Percentiles rank a stretch among this genome's conserved stretches.
phyloP scores from a whole-genome alignment of 208 protist genomes.

The Plasmodiophora brassicae region DNA sequence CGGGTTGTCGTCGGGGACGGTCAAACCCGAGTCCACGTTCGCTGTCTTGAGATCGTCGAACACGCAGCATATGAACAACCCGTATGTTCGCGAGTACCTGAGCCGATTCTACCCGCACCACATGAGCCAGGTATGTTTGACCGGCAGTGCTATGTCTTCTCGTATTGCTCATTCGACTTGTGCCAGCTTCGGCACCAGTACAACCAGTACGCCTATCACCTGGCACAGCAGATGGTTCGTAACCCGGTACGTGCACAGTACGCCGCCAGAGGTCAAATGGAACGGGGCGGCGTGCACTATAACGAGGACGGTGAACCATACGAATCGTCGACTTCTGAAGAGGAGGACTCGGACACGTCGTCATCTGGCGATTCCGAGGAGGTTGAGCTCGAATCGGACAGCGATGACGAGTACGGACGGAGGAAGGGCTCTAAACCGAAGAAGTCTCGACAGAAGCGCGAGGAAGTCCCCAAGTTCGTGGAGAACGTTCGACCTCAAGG shows the following conservation, averaged over 20 bases:
- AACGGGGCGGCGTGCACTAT: background rate
- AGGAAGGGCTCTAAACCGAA: background rate
- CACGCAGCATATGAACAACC: conserved; percentile 26
- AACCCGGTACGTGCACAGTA: conserved; percentile 15
- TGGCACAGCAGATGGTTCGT: conserved; percentile 9
- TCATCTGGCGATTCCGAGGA: background rate
- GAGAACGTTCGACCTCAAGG: background rate
- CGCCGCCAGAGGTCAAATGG: background rate
- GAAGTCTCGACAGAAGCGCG: background rate
- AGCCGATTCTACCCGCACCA: conserved; percentile 21
- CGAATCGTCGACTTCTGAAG: background rate
- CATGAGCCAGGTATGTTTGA: background rate
- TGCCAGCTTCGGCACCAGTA: background rate
- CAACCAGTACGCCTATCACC: conserved; percentile 12
- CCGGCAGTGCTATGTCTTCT: background rate
- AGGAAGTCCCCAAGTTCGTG: background rate
- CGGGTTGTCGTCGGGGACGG: background rate
- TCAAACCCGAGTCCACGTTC: background rate
- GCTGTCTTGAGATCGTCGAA: background rate
- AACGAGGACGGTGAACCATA: conserved; percentile 27
- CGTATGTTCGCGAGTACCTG: background rate
- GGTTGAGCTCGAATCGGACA: conserved; percentile 24
- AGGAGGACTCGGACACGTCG: background rate
- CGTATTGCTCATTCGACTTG: background rate
- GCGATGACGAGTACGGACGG: conserved; percentile 9